phyloP scores from a whole-genome alignment of 768 basidiomycete genomes.

The Imleria badia region DNA sequence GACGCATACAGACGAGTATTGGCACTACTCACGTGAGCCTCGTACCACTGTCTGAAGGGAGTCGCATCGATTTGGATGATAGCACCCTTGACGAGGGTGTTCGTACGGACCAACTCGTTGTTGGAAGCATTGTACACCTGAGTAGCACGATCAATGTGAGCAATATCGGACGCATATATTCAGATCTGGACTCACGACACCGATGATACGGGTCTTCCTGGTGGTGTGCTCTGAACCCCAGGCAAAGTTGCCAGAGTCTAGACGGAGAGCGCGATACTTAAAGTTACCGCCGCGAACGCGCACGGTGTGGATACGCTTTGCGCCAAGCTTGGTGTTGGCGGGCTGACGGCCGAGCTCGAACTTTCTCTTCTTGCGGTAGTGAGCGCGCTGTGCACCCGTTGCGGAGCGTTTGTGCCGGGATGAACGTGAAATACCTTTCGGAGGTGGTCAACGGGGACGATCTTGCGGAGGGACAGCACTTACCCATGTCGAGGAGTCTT shows the following conservation, averaged over 20 bases:
- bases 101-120: slow-evolving; percentile 99
- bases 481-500: slow-evolving; percentile 78
- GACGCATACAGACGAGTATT: neutral
- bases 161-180: neutral
- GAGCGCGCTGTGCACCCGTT: slow-evolving; percentile 87
- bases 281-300: slow-evolving; percentile 94
- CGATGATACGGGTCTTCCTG: slow-evolving; percentile 93
- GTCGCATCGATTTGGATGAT: slow-evolving; percentile 98
- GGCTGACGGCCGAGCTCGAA: slow-evolving; percentile 99
- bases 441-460: slow-evolving; percentile 10
- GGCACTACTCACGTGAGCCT: slow-evolving; percentile 77
- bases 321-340: slow-evolving; percentile 94
- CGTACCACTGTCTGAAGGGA: slow-evolving; percentile 99
- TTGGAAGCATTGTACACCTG: slow-evolving; percentile 99
- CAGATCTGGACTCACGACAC: slow-evolving; percentile 70
- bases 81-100: slow-evolving; percentile 96
- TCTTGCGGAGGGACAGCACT: slow-evolving; percentile 38
- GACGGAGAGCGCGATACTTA: slow-evolving; percentile 95
- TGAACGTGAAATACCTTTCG: slow-evolving; percentile 90
- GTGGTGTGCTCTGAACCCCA: slow-evolving; percentile 97
- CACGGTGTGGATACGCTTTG: slow-evolving; percentile 94
- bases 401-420: slow-evolving; percentile 97
- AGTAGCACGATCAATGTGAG: slow-evolving; percentile 4
- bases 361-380: slow-evolving; percentile 99
- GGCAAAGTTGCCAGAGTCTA: slow-evolving; percentile 97